Evolutionary conservation across 2,329 filamentous ascomycete species (phyloP).

Genomic region (Stromatinia cepivora): DNA sequence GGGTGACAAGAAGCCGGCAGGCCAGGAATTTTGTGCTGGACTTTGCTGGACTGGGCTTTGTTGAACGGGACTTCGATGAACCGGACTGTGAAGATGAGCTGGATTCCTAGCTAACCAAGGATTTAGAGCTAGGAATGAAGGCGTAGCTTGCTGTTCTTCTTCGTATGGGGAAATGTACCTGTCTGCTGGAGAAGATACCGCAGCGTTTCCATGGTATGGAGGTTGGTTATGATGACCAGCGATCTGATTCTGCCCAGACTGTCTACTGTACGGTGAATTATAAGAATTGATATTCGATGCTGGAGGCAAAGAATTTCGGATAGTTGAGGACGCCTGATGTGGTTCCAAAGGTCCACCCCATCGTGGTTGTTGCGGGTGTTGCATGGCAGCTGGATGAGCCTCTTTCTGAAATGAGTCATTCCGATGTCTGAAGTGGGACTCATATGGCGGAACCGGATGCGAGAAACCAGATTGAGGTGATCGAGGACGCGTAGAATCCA

Average conservation of each 20-base stretch:
- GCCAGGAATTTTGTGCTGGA: slow-evolving; percentile 7
- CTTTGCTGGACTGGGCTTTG: background rate
- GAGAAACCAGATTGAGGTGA: background rate
- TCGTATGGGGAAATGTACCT: background rate
- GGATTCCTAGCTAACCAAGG: background rate
- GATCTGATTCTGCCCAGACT: background rate
- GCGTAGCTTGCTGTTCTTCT: background rate
- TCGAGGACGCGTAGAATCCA: background rate
- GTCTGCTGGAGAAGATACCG: background rate
- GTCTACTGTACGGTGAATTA: background rate
- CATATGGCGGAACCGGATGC: background rate
- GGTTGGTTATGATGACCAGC: background rate
- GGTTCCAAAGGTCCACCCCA: background rate
- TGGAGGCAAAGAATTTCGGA: background rate
- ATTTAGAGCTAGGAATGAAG: background rate
- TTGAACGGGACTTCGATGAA: background rate
- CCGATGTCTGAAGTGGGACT: background rate
- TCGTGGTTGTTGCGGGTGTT: background rate
- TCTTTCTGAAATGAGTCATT: background rate
- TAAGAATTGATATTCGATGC: background rate
- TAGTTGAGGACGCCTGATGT: background rate
- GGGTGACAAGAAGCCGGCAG: slow-evolving; percentile 16
- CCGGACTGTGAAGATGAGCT: background rate
- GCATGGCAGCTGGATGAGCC: background rate
- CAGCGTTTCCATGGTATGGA: no score